Percentiles rank a stretch among this genome's conserved stretches.
Evolutionary conservation across 2,329 filamentous ascomycete genomes (phyloP).

Genomic region (Bipolaris zeicola): DNA sequence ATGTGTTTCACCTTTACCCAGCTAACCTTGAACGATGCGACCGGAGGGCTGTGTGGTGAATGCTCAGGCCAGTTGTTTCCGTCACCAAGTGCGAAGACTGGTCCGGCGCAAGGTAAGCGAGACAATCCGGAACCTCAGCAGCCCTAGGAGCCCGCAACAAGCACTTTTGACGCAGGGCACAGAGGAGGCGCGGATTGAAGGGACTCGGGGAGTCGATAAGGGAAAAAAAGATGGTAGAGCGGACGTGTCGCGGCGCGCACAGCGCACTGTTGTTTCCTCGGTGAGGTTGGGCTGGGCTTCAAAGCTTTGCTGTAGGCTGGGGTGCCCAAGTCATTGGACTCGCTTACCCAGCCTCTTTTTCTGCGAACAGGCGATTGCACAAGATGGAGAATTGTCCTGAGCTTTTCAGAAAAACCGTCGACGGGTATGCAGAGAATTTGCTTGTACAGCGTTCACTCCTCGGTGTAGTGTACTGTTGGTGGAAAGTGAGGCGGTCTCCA

Average conservation of each 20-base stretch:
- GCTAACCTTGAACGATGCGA: not conserved
- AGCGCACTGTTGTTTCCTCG: constrained; percentile 22
- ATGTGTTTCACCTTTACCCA: constrained; percentile 9
- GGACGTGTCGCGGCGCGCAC: constrained; percentile 26
- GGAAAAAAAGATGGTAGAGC: constrained; percentile 12
- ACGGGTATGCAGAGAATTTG: constrained; percentile 5
- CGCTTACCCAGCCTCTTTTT: constrained; percentile 28
- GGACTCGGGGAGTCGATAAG: constrained; percentile 9
- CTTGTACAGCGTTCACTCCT: not conserved
- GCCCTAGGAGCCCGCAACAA: constrained; percentile 20
- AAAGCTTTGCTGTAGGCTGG: constrained; percentile 29
- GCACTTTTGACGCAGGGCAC: constrained; percentile 22
- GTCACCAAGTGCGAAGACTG: constrained; percentile 7
- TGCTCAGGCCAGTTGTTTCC: constrained; percentile 6
- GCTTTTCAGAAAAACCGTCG: not conserved
- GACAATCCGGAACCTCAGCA: constrained; percentile 13
- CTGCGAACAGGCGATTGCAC: constrained; percentile 25
- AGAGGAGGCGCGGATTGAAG: constrained; percentile 5
- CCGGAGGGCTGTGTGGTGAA: constrained; percentile 2
- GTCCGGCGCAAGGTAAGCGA: constrained; percentile 18
- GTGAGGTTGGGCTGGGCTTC: constrained; percentile 34
- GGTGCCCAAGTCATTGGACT: constrained; percentile 31
- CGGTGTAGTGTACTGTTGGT: constrained; percentile 1
- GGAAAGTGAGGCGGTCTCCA: constrained; percentile 22
- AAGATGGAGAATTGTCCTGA: constrained; percentile 7